These are phyloP conservation scores for Fusarium torulosum DNA, from an alignment of 2,329 filamentous ascomycete genomes.

Conservation along the genomic window DNA sequence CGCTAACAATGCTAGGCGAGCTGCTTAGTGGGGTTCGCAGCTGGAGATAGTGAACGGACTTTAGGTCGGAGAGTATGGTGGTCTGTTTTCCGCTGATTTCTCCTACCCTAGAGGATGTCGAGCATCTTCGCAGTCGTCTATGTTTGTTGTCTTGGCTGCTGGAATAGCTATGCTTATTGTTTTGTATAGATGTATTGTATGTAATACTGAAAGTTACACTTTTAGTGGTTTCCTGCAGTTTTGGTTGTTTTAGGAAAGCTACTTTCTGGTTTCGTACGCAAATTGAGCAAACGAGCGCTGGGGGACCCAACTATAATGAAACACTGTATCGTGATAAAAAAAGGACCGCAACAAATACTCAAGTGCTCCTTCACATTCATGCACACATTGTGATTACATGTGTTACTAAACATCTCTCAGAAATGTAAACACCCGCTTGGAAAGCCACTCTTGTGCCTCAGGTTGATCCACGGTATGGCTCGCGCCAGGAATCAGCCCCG, in stretches of 20 bases:
- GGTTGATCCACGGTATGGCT: slow-evolving; percentile 63
- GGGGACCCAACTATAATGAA: background rate
- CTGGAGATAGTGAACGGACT: slow-evolving; percentile 23
- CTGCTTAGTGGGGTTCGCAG: slow-evolving; percentile 21
- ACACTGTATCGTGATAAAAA: background rate
- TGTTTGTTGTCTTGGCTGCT: background rate
- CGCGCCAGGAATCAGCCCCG: slow-evolving; percentile 66
- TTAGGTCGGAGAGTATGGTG: background rate
- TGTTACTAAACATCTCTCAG: slow-evolving; percentile 47
- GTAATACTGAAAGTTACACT: no score
- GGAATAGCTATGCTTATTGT: background rate
- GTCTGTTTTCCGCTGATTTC: no score
- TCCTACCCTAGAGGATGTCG: slow-evolving; percentile 12
- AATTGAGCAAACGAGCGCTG: no score
- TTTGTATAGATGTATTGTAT: background rate
- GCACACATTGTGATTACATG: background rate
- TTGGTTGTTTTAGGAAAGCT: no score
- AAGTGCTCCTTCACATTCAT: no score
- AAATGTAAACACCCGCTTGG: slow-evolving; percentile 61
- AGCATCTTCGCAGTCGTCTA: background rate
- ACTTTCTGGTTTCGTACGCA: no score
- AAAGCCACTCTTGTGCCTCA: slow-evolving; percentile 63
- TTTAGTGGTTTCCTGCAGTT: no score
- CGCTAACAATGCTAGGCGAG: slow-evolving; percentile 17
- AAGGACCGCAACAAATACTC: no score